Base-by-base conservation (phyloP, 805 yeast genomes). In the Ogataea glucozyma region DNA sequence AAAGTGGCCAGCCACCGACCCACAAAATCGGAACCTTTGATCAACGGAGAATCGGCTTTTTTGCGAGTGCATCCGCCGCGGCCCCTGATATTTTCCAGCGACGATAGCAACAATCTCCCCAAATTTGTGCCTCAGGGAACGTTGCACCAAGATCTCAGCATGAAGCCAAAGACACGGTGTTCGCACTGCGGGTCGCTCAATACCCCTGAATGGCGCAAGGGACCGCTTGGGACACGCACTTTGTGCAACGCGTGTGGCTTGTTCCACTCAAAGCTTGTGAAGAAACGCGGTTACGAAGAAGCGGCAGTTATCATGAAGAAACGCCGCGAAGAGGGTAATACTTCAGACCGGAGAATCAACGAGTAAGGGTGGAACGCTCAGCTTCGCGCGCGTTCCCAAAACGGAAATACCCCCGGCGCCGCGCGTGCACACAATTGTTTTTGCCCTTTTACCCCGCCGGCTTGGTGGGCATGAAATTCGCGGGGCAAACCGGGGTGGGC, bases 181-280 rank as follows among this genome's bases (percentile, higher is more conserved):
- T 57, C 67, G 26, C 96, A 88, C 53, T 89, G 97, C 66, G 82
- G 83, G 0, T 78, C 83, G 2, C 71, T 71, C 21, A 79, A 78
- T 35, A 86, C 96, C 0, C 97, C 97, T 0, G 97, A 90, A 62
- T 89, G 97, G 97, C 73, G 97, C 58, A 72, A 84, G 47, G 97
- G 97, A 0, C 96, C 96, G 1, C 75, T 78, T 44, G 95, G 96
- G 0, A 78, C 82, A 4, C 74, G 88, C 54, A 85, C 91, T 0
- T 69, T 89, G 46, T 89, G 97, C 65, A 89, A 89, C 62, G 97
- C 97, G 0, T 90, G 97, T 66, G 97, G 97, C 0, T 67, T 90
- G 36, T 85, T 81, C 54, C 83, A 75, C 57, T 72, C 84, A 12
- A 85, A 85, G 56, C 57, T 85, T 42, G 66, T 72, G 4, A 81